These are phyloP conservation scores for Serpula lacrymans DNA, from an alignment of 768 basidiomycete genomes.

Conservation along the genomic window DNA sequence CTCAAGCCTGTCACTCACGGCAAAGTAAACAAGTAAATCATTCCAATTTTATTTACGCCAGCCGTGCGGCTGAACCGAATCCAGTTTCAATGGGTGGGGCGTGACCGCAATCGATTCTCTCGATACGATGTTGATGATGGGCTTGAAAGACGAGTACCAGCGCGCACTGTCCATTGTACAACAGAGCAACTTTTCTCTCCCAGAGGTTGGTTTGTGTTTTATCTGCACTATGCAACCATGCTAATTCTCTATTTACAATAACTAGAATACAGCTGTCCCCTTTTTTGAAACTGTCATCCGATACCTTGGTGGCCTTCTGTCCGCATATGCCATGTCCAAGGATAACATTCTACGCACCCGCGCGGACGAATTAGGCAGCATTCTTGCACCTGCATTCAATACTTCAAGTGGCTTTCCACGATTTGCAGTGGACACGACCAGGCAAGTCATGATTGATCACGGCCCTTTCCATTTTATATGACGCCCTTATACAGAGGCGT, in stretches of 20 bases:
- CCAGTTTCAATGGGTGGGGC: constrained; percentile 80
- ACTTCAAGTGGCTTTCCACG: constrained; percentile 68
- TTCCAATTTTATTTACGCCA: background rate
- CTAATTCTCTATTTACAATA: background rate
- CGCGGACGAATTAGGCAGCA: constrained; percentile 76
- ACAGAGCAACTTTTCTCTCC: constrained; percentile 45
- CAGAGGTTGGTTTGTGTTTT: constrained; percentile 34
- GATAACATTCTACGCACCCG: constrained; percentile 59
- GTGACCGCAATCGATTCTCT: constrained; percentile 77
- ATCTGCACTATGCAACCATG: constrained; percentile 10
- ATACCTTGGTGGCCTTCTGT: constrained; percentile 84
- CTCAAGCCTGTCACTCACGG: constrained; percentile 49
- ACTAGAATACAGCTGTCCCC: constrained; percentile 35
- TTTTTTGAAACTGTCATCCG: constrained; percentile 89
- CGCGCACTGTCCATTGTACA: constrained; percentile 56
- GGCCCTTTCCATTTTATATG: background rate
- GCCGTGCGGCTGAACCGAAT: background rate
- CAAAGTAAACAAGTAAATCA: constrained; percentile 48
- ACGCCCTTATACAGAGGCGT: constrained; percentile 2
- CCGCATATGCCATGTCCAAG: constrained; percentile 73
- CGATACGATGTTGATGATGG: constrained; percentile 85
- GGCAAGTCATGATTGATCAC: constrained; percentile 31
- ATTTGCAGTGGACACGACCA: constrained; percentile 65
- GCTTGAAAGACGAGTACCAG: constrained; percentile 63
- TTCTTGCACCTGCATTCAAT: constrained; percentile 69